Conservation (phyloP, 164 flowering plant species). For the Euptelea pleiosperma region DNA sequence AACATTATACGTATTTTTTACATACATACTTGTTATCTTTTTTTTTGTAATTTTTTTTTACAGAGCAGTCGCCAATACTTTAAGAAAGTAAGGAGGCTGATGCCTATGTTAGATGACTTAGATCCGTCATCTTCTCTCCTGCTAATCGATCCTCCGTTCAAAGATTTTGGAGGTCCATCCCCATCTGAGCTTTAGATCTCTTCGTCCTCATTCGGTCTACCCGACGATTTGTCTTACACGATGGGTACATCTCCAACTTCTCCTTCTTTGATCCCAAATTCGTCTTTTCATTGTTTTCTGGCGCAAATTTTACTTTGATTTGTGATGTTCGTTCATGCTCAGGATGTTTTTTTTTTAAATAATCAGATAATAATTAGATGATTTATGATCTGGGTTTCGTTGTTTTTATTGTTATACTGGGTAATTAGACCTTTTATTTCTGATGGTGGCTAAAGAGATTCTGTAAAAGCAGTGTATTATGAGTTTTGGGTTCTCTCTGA, state of each 20-base stretch:
- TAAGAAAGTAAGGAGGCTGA: not conserved
- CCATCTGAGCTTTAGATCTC: not conserved
- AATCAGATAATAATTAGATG: not conserved
- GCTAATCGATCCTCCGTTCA: not conserved
- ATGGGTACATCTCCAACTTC: constrained; percentile 7
- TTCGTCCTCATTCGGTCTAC: not conserved
- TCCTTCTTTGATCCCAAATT: not conserved
- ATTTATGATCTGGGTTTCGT: constrained; percentile 3
- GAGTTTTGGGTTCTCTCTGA: constrained; percentile 1
- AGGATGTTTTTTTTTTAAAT: not conserved
- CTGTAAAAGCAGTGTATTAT: not conserved
- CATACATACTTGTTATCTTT: not conserved
- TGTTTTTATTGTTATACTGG: not conserved
- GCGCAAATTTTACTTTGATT: not conserved
- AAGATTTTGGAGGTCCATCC: constrained; percentile 6
- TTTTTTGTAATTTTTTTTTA: not conserved
- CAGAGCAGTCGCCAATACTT: constrained; percentile 2
- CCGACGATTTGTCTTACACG: not conserved
- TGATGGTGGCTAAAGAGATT: not conserved
- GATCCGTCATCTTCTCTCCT: not conserved
- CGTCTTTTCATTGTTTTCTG: not conserved
- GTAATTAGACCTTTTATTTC: not conserved
- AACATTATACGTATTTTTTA: not conserved
- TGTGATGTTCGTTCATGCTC: not conserved
- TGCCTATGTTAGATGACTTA: constrained; percentile 1